Base-by-base conservation (phyloP, 495 filamentous ascomycete genomes). In the Ramalina intermedia region DNA sequence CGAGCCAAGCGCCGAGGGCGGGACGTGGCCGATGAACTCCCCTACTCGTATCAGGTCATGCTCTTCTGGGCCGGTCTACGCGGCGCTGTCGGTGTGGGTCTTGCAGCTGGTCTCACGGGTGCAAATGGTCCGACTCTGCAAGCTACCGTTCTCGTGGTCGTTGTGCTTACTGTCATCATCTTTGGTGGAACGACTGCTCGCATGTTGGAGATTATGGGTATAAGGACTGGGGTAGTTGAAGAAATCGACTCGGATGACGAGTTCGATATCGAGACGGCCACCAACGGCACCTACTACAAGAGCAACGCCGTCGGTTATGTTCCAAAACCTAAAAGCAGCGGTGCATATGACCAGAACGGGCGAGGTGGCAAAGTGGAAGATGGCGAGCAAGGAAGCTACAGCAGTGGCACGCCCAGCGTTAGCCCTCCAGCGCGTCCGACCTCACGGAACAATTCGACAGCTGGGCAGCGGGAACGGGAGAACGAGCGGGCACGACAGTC, bases 111-210 rank as follows among this genome's bases (percentile, higher is more conserved):
- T 23, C 73, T 98, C 29, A 74, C 65, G 1, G 91, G 87, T 29
- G 72, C 74, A 21, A 91, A 94, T 56, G 80, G 75, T 7, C 82
- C 79, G 39, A 79, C 83, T 2, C 67, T 98, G 29, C 80, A 84
- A 51, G 90, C 90, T 4, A 98, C 91, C 0, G 89, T 98, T 14
- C 75, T 98, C 4, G 91, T 98, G 2, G 93, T 96, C 2, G 91
- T 98, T 8, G 90, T 98, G 53, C 71, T 98, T 37, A 96, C 91
- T 1, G 91, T 98, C 51, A 96, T 98, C 58, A 94, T 98, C 40
- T 98, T 98, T 58, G 91, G 91, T 37, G 93, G 91, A 36, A 98
- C 93, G 18, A 98, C 91, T 1, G 87, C 91, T n/a, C 82, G 93
- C 43, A 96, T 98, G 91, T 69, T 98, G 24, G 91, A 98, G 62